Evolutionary conservation across 202 grass and related monocot species (phyloP).

Genomic region (Schoenoplectus tabernaemontani): DNA sequence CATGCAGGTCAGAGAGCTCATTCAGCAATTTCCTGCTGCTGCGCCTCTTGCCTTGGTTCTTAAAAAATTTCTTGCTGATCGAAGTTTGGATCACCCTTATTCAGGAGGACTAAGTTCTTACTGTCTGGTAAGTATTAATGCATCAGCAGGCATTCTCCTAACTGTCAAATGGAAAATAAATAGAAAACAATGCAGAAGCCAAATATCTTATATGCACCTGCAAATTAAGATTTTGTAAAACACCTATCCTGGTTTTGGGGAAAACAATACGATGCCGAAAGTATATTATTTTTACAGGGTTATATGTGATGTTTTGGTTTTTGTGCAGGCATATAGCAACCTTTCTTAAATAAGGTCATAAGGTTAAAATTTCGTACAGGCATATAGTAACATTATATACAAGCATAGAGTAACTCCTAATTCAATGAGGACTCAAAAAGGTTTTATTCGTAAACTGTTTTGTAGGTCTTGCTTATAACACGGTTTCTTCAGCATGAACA

Average conservation of each 20-base stretch:
- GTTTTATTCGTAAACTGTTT: constrained; percentile 10
- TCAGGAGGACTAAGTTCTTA: constrained; percentile 96
- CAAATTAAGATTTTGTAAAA: not conserved
- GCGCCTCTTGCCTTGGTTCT: constrained; percentile 86
- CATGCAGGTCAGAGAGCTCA: constrained; percentile 69
- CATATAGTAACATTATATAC: too few species aligned
- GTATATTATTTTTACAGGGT: not conserved
- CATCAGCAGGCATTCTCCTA: not conserved
- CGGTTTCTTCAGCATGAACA: constrained; percentile 99
- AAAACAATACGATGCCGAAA: not conserved
- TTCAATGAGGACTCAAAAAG: not conserved
- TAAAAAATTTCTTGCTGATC: constrained; percentile 92
- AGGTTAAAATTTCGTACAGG: not conserved
- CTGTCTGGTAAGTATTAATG: constrained; percentile 49
- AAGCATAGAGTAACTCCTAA: not conserved
- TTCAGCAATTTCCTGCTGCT: constrained; percentile 77
- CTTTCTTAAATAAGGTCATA: not conserved
- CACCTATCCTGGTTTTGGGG: not conserved
- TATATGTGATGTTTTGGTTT: not conserved
- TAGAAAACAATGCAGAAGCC: not conserved
- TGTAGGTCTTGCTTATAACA: constrained; percentile 86
- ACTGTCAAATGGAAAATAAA: not conserved
- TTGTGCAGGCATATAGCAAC: not conserved
- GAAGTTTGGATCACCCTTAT: constrained; percentile 94
- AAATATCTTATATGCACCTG: not conserved